phyloP scores from a whole-genome alignment of 768 basidiomycete genomes.

The Trametes coccinea region DNA sequence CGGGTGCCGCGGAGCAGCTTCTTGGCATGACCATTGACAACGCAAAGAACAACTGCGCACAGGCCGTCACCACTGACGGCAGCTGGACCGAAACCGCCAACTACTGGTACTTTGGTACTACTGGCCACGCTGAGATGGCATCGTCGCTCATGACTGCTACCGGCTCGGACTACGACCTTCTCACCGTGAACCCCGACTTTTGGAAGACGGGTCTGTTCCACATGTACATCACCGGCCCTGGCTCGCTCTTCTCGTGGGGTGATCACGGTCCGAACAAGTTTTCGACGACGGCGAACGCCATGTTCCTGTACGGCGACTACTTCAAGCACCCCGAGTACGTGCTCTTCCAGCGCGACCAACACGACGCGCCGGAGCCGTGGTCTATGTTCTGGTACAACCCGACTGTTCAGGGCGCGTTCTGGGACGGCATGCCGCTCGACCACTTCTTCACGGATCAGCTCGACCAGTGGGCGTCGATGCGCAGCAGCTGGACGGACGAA shows the following conservation, averaged over 20 bases:
- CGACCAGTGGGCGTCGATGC: conserved; percentile 90
- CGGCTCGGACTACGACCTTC: conserved; percentile 77
- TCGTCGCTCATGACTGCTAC: conserved; percentile 82
- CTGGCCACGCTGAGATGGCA: conserved; percentile 86
- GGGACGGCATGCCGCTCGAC: conserved; percentile 84
- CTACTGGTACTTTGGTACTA: conserved; percentile 95
- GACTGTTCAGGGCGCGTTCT: conserved; percentile 81
- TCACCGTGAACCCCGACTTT: conserved; percentile 70
- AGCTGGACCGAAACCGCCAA: conserved; percentile 94
- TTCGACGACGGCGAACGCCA: conserved; percentile 86
- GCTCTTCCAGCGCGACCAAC: conserved; percentile 87
- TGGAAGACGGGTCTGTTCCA: conserved; percentile 80
- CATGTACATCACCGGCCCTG: conserved; percentile 83
- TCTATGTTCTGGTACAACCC: conserved; percentile 92
- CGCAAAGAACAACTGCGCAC: conserved; percentile 75
- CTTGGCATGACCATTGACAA: conserved; percentile 71
- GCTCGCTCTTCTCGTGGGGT: conserved; percentile 81
- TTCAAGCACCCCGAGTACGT: conserved; percentile 74
- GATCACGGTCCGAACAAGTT: conserved; percentile 95
- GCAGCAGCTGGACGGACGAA: conserved; percentile 89
- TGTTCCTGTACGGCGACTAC: conserved; percentile 74
- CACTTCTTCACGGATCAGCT: conserved; percentile 68
- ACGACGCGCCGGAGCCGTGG: conserved; percentile 54
- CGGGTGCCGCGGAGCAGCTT: conserved; percentile 66
- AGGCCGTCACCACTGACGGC: conserved; percentile 66